Evolutionary conservation across 1,284 basidiomycete genomes (phyloP).

Genomic region (Stereum hirsutum): DNA sequence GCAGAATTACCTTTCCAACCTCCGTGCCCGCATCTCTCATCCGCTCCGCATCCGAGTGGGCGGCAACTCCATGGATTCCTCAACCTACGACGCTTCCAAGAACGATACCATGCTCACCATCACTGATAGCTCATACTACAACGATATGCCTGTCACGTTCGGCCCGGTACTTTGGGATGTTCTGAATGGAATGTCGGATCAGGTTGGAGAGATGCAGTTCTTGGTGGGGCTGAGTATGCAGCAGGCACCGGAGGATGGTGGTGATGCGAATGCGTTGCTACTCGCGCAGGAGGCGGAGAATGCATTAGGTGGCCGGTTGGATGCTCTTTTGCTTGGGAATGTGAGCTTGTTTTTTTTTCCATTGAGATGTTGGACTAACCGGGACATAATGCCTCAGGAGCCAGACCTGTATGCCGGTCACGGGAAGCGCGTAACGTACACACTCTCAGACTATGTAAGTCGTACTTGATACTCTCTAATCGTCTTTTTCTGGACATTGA

Average conservation of each 20-base stretch:
- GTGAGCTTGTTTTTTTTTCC: not conserved
- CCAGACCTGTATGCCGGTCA: conserved; percentile 1
- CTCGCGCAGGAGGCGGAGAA: not conserved
- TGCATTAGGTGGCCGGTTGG: not conserved
- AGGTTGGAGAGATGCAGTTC: conserved; percentile 1
- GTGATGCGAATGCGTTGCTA: conserved; percentile 4
- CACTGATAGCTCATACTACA: not conserved
- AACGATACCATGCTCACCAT: not conserved
- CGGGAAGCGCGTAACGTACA: not conserved
- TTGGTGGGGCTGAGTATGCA: conserved; percentile 1
- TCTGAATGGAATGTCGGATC: not conserved
- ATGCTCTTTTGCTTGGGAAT: conserved; percentile 1
- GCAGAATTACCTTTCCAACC: conserved; percentile 1
- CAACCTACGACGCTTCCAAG: not conserved
- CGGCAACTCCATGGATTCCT: not conserved
- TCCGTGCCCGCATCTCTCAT: not conserved
- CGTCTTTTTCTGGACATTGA: not conserved
- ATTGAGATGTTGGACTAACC: not conserved
- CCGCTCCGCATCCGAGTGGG: not conserved
- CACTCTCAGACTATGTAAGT: not conserved
- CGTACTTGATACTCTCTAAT: not conserved
- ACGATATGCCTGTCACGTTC: not conserved
- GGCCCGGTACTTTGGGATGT: not conserved
- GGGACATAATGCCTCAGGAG: not conserved
- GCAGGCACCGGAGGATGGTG: conserved; percentile 9